Base-by-base conservation (phyloP, 106 monocot species). In the Dendrobium huoshanense region DNA sequence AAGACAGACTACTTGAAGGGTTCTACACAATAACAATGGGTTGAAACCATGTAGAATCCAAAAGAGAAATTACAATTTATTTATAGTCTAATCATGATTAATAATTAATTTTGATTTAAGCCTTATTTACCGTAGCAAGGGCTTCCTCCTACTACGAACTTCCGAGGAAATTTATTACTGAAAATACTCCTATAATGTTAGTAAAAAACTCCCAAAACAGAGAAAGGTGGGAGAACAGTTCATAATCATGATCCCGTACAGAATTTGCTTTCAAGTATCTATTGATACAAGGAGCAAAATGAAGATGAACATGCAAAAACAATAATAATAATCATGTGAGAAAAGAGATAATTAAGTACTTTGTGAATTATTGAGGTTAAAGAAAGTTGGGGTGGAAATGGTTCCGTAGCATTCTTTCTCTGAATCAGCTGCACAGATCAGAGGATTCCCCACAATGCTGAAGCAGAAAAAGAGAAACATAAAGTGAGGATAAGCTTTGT, bases 371-470 rank as follows among this genome's bases (percentile, higher is more conserved):
- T 58, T 78, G 55, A 77, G 75, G 77, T 82, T 77, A 79, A 59
- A 88, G 72, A 82, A 75, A 47, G 31, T 70, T 9, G 80, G 77
- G 25, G 58, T 41, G 2, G 83, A 59, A 48, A 70, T 72, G 5
- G 79, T 77, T 29, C 82, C 84, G 58, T 79, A 79, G 84, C 88
- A 88, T 13, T 85, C 82, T 70, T 77, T 41, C 72, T 85, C 85
- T 17, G 76, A 77, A 68, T 51, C 82, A 25, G 72, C 72, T 18
- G 79, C 75, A 79, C 88, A 88, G 55, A 88, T 85, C 9, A 88
- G 73, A 73, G 88, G 88, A 73, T 88, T 88, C 67, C 88, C 88
- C 37, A 82, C 81, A 56, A 88, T 80, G 59, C 88, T 88, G 85
- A 75, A 85, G 15, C 65, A 79, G 29, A 72, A 43, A 19, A 17